Evolutionary conservation across 2,329 filamentous ascomycete genomes (phyloP).

Genomic region (Claviceps purpurea): DNA sequence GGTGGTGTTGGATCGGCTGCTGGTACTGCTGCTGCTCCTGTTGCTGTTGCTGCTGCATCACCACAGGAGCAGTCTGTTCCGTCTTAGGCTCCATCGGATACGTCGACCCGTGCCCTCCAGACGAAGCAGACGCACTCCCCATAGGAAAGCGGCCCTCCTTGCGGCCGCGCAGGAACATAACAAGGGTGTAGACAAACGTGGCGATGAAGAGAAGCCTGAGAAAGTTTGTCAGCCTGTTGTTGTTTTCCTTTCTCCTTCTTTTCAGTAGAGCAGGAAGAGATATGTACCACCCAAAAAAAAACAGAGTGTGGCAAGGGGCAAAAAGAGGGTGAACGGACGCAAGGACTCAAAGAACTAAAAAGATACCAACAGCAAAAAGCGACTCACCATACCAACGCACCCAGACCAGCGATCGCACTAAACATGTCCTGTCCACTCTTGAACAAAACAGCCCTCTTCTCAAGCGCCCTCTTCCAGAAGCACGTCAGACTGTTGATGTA

Average conservation of each 20-base stretch:
- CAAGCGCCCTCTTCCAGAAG: slow-evolving; percentile 13
- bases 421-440: slow-evolving; percentile 22
- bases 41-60: slow-evolving; percentile 10
- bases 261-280: too few relatives aligned
- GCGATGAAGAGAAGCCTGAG: slow-evolving; percentile 25
- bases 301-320: too few relatives aligned
- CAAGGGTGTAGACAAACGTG: slow-evolving; percentile 22
- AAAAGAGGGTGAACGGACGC: background rate
- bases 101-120: slow-evolving; percentile 5
- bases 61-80: slow-evolving; percentile 7
- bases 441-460: slow-evolving; percentile 18
- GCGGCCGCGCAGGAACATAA: slow-evolving; percentile 22
- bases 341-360: background rate
- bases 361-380: background rate
- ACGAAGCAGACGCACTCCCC: slow-evolving; percentile 2
- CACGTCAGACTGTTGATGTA: slow-evolving; percentile 27
- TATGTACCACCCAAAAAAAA: too few relatives aligned
- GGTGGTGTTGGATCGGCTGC: background rate
- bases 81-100: slow-evolving; percentile 23
- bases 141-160: slow-evolving; percentile 23
- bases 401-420: slow-evolving; percentile 28
- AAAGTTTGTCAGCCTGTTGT: background rate
- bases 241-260: background rate
- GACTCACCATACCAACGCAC: slow-evolving; percentile 29
- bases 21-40: slow-evolving; percentile 10